A percentile compares a stretch with the other conserved stretches of the same genome.
These are phyloP conservation scores for Selaginella moellendorffii DNA, from an alignment of 75 land plant genomes.

Conservation along the genomic window DNA sequence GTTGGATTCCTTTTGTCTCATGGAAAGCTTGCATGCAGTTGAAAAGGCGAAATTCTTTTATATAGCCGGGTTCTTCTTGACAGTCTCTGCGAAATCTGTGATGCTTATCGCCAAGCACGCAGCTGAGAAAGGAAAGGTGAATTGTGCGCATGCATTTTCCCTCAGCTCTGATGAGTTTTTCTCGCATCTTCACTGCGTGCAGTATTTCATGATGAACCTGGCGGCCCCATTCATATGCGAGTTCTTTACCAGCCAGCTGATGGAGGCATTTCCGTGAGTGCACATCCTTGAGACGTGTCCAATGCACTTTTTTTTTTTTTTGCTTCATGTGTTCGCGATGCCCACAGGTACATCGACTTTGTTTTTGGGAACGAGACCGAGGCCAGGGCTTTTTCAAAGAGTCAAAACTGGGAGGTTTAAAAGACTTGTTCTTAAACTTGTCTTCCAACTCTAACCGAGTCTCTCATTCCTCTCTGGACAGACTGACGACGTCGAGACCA, in stretches of 20 bases:
- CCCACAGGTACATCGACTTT: conserved; percentile 60
- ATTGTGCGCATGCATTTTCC: conserved; percentile 11
- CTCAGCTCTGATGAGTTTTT: background rate
- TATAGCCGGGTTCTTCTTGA: conserved; percentile 90
- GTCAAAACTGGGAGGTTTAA: conserved; percentile 78
- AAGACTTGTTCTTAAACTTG: background rate
- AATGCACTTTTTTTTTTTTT: background rate
- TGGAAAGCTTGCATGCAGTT: conserved; percentile 30
- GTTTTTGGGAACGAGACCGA: conserved; percentile 96
- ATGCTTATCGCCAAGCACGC: conserved; percentile 82
- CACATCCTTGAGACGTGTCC: background rate
- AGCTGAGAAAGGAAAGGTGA: conserved; percentile 71
- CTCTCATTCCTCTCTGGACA: no score
- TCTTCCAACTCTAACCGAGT: no score
- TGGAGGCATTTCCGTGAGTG: conserved; percentile 73
- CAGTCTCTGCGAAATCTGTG: conserved; percentile 90
- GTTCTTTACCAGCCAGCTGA: conserved; percentile 55
- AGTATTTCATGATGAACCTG: conserved; percentile 77
- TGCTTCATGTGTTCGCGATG: background rate
- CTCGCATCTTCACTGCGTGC: conserved; percentile 36
- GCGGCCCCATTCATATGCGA: conserved; percentile 97
- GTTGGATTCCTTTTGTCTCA: background rate
- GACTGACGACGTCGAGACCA: conserved; percentile 85
- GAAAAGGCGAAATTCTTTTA: conserved; percentile 87
- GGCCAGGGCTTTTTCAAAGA: conserved; percentile 59